Evolutionary conservation across 306 rosid species (phyloP).

Genomic region (Sindora glabra): DNA sequence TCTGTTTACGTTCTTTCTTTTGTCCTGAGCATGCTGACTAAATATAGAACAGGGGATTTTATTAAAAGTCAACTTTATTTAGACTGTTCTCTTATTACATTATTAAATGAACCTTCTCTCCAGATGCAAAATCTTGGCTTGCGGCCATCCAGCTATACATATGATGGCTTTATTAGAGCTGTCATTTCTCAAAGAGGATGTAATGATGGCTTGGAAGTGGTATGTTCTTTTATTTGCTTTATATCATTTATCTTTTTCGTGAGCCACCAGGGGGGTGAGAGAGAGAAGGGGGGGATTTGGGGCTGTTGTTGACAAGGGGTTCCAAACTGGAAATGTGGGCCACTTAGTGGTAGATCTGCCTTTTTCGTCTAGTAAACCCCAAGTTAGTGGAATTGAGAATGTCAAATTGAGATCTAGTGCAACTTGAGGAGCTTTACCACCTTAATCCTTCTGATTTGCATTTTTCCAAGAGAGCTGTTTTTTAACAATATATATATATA

Average conservation of each 20-base stretch:
- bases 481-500: no score
- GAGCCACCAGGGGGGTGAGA: no score
- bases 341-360: neutral
- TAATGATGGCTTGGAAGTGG: conserved; percentile 48
- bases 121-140: conserved; percentile 80
- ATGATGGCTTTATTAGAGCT: conserved; percentile 57
- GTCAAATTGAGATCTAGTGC: conserved; percentile 4
- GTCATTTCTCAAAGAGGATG: conserved; percentile 40
- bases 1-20: neutral
- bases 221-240: conserved; percentile 36
- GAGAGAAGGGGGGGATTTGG: no score
- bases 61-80: conserved; percentile 9
- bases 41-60: neutral
- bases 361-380: neutral
- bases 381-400: conserved; percentile 8
- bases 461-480: conserved; percentile 4
- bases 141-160: conserved; percentile 53
- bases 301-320: no score
- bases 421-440: neutral
- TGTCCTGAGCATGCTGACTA: neutral
- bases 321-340: conserved; percentile 1
- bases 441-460: neutral
- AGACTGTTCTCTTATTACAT: conserved; percentile 23
- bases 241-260: neutral
- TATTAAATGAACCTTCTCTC: conserved; percentile 27